Base-by-base conservation (phyloP, 805 yeast genomes). In the Monosporozyma aquatica region DNA sequence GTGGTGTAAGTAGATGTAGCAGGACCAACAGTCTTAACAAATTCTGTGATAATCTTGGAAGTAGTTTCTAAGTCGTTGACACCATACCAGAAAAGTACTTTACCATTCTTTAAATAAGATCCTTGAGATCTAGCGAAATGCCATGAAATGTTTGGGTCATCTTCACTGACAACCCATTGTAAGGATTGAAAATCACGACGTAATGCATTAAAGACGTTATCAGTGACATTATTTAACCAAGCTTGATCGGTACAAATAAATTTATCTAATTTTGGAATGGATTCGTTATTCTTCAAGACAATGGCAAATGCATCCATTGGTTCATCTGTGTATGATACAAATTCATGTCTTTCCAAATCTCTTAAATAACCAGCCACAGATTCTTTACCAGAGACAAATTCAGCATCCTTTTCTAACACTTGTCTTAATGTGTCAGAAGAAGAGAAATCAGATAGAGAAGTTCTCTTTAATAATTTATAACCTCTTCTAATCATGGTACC, bases 401-500 rank as follows among this genome's bases (percentile, higher is more conserved):
- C 87, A 3, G 80, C 75, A 59, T 87, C 95, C 63, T 87, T 75
- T 55, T 75, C 73, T 47, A 92, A 71, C 17, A 87, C 92, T 38
- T 72, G 61, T 66, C 95, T 76, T 53, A 92, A 74, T 42, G 78
- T 67, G 58, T 85, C 95, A n/a, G 86, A 76, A 46, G 80, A 76
- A 23, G 65, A 54, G 61, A 89, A 83, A 48, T 84, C 90, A 29
- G 70, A 65, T 42, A 87, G 67, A 18, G 82, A 75, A 55, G 76
- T 74, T 61, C 87, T 78, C 56, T 78, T 80, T 44, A 82, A 63
- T 51, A 92, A 73, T 67, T 86, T 87, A 69, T 90, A 86, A 48
- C 99, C 99, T 66, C 98, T 80, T 75, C 98, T 83, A 56, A 92
- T 87, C 70, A 92, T 74, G 37, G 99, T 92, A 60, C 99, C 99